These are phyloP conservation scores for Apophysomyces trapeziformis DNA, from an alignment of 371 early-diverging fungal genomes.

Conservation along the genomic window DNA sequence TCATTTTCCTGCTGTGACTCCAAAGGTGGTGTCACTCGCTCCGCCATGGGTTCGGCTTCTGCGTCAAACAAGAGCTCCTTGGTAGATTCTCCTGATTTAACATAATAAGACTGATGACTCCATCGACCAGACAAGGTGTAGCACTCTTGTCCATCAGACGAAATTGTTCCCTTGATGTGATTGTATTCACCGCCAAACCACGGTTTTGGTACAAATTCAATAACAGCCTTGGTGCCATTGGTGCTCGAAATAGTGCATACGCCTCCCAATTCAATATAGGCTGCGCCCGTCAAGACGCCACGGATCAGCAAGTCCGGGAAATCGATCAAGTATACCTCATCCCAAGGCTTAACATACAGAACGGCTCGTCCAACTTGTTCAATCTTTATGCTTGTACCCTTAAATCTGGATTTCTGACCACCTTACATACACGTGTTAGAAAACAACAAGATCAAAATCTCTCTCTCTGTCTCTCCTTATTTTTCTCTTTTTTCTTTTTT, in stretches of 20 bases:
- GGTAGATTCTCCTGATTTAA: constrained; percentile 27
- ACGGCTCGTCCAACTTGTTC: constrained; percentile 65
- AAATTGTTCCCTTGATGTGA: constrained; percentile 41
- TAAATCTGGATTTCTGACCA: constrained; percentile 71
- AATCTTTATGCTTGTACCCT: constrained; percentile 67
- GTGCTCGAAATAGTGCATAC: constrained; percentile 58
- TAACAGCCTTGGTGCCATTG: constrained; percentile 55
- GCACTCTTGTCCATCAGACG: constrained; percentile 21
- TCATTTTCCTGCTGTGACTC: constrained; percentile 57
- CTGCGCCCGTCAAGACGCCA: constrained; percentile 64
- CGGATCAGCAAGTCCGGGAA: constrained; percentile 66
- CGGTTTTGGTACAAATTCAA: constrained; percentile 63
- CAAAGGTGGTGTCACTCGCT: constrained; percentile 53
- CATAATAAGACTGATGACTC: constrained; percentile 58
- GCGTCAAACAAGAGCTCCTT: constrained; percentile 69
- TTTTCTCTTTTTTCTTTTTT: too few species aligned
- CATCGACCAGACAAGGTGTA: constrained; percentile 56
- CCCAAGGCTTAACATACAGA: constrained; percentile 43
- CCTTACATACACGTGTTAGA: constrained; percentile 13
- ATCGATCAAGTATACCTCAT: constrained; percentile 64
- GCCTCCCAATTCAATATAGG: constrained; percentile 69
- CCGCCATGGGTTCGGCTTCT: constrained; percentile 56
- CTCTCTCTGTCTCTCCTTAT: too few species aligned
- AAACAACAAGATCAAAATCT: too few species aligned
- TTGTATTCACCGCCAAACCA: constrained; percentile 51